Evolutionary conservation across 164 flowering plant species (phyloP), one percentile per base, ranked within the genome.

Genomic region (Sextonia rubra): DNA sequence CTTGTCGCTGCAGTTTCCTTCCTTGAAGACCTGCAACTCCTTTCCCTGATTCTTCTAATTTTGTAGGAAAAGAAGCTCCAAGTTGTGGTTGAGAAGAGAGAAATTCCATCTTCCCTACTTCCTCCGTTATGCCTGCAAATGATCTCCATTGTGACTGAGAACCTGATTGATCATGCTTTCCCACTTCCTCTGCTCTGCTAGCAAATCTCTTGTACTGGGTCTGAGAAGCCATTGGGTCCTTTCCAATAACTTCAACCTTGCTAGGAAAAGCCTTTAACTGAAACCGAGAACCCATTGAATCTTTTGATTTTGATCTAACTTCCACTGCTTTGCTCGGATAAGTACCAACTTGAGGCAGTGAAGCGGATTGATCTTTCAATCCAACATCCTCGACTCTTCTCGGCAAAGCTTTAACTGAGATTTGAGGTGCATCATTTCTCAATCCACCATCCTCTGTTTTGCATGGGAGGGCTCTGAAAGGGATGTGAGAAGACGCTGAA

Each of bases 1-100:
- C 81, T 27, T 82, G 85, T 76, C 77, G 83, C 73, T 85, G 86
- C 69, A 84, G 77, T 81, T 80, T 86, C 82, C 81, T 80, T 72
- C 72, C 84, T 55, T 67, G 83, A 18, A 25, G 52, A 68, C 79
- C 82, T 14, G 68, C 49, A 24, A 62, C 74, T 48, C 15, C 15
- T 65, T 11, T 47, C 20, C 69, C 62, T 47, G 82, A 78, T 69
- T 84, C 87, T 71, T 87, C 90, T 48, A 66, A 75, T 77, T 62
- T 73, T 26, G 69, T 60, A 12, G 81, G 61, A 30, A 26, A 60
- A 69, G 72, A 55, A 5, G 15, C 55, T 25, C 67, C 76, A 23
- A 66, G 48, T 25, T 64, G 77, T 12, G 60, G 22, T n/a, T 71
- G 64, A 55, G 67, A 62, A 48, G 60, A 63, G 6, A 24, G 24